Evolutionary conservation across 164 flowering plant species (phyloP).

Genomic region (Vitis rupestris): DNA sequence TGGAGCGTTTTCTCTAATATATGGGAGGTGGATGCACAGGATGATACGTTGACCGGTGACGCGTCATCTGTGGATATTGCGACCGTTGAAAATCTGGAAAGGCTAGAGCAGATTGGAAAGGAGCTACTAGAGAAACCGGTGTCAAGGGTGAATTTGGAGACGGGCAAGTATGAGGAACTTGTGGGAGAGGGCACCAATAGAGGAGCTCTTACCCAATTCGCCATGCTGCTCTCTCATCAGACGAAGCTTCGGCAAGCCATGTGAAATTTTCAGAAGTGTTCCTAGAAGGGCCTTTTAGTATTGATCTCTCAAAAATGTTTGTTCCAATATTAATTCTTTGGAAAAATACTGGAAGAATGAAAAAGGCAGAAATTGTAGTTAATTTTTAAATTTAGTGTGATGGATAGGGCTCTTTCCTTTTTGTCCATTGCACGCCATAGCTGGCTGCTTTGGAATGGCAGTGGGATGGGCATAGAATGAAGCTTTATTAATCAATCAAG

Average conservation of each 20-base stretch:
- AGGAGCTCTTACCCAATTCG: not conserved
- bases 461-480: too few relatives aligned
- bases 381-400: too few relatives aligned
- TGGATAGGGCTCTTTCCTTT: too few relatives aligned
- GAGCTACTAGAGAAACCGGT: constrained; percentile 18
- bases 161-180: constrained; percentile 10
- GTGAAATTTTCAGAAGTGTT: not conserved
- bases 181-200: not conserved
- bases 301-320: not conserved
- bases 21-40: not conserved
- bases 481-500: too few relatives aligned
- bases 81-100: constrained; percentile 15
- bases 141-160: constrained; percentile 20
- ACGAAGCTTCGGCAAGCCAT: not conserved
- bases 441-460: too few relatives aligned
- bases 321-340: too few relatives aligned
- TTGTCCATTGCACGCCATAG: too few relatives aligned
- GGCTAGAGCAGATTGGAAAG: constrained; percentile 14
- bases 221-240: not conserved
- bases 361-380: too few relatives aligned
- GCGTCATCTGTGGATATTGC: constrained; percentile 18
- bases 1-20: not conserved
- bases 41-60: constrained; percentile 10
- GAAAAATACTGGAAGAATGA: too few relatives aligned
- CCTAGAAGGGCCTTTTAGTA: not conserved